Evolutionary conservation across 495 filamentous ascomycete species (phyloP), one percentile per base, ranked within the genome.

Genomic region (Penicillium antarcticum): DNA sequence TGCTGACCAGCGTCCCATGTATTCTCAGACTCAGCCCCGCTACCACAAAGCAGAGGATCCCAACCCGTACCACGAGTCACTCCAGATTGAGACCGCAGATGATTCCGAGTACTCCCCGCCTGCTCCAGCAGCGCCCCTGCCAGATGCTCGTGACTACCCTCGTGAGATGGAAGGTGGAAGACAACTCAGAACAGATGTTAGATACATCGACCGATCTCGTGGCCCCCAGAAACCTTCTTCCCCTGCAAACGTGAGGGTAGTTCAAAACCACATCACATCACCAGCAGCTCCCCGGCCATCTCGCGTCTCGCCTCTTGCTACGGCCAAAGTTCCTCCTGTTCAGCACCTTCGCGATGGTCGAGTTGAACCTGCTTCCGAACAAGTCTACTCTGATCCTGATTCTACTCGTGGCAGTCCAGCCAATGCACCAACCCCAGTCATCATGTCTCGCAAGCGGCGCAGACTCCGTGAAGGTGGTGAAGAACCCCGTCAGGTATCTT

Each of bases 251-350:
- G 71, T 79, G 31, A 76, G 69, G 41, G 67, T 85, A 32, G 67
- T 84, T 47, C 73, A 74, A 51, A 86, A 84, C 57, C 79, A 83
- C 56, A 83, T 85, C 44, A 79, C 73, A 11, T 87, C 87, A 14
- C 89, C 91, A 21, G 72, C 87, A 55, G 90, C 90, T 40, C 91
- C 91, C 33, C 88, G 89, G 51, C 91, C 91, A 26, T 84, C 86
- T 29, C 83, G 88, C 56, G 86, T 94, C 17, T 91, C 91, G 16
- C 88, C 88, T 8, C 65, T 94, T 40, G 84, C 87, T 18, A 76
- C 78, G 23, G 72, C 83, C 37, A 87, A 85, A 61, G 75, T 75
- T 34, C 79, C 82, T 23, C 75, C 80, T 5, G 70, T 69, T 21
- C 65, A 68, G 26, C 71, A 71, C 48, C 40, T 50, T 18, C 67